Base-by-base conservation (phyloP, 306 rosid species). In the Macrotyloma uniflorum region DNA sequence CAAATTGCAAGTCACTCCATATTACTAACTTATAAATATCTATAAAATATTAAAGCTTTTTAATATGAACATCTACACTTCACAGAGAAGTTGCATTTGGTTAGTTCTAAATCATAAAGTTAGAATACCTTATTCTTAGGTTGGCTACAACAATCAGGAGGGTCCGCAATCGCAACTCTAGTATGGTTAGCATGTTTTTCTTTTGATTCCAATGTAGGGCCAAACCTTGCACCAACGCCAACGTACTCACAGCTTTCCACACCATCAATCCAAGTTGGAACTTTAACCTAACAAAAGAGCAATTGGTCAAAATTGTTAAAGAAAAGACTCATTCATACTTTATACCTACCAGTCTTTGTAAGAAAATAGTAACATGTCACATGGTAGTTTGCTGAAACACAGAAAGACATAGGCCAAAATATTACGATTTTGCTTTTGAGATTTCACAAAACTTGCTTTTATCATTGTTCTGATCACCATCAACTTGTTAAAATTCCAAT, bases 141-240 rank as follows among this genome's bases (percentile, higher is more conserved):
- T 47, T 9, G 38, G 79, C 80, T 84, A 78, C 98, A 95, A 87
- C 91, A 95, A 76, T 95, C 96, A 79, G 98, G 98, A 77, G 98
- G 98, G 69, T 95, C 96, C 1, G 98, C 98, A 53, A 95, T 88
- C 70, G 88, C 93, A 79, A 95, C 96, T 86, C 77, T 87, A 20
- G 91, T 95, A 83, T 83, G 89, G 82, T 83, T 95, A 51, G 98
- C 98, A 81, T 24, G 96, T 70, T 85, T 92, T 84, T 91, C 94
- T 89, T 93, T 89, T 3, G 98, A 92, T 78, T 92, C 98, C 87
- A 95, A 80, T 1, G 93, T 87, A 10, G 88, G 89, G 61, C 98
- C 98, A 83, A 95, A 95, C 74, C 98, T 88, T 69, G 98, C 98
- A 28, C 98, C 98, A 51, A 95, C 90, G 58, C 98, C 98, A 74